A percentile compares a stretch with the other conserved stretches of the same genome.
These are phyloP conservation scores for Phylloporus sp. DNA, from an alignment of 768 basidiomycete species.

Conservation along the genomic window DNA sequence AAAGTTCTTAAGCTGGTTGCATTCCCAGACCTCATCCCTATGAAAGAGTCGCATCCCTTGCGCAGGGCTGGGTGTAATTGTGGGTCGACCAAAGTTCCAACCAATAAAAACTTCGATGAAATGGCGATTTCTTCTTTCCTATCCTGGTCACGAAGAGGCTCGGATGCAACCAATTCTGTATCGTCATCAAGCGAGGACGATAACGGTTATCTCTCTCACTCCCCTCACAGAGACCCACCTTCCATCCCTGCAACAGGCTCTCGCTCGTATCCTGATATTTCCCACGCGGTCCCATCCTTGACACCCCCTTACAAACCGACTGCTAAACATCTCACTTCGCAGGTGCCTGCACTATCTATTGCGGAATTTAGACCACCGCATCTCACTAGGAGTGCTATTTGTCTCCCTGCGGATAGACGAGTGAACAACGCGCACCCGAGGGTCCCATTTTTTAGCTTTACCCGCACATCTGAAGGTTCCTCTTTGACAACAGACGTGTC, in stretches of 20 bases:
- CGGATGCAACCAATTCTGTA: constrained; percentile 23
- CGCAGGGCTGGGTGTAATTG: constrained; percentile 1
- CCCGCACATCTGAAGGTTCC: constrained; percentile 69
- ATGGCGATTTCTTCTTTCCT: constrained; percentile 19
- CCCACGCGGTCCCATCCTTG: constrained; percentile 25
- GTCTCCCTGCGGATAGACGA: constrained; percentile 15
- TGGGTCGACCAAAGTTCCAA: constrained; percentile 3
- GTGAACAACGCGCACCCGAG: constrained; percentile 4
- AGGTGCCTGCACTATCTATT: constrained; percentile 31
- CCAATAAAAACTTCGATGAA: constrained; percentile 8
- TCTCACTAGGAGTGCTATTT: constrained; percentile 6
- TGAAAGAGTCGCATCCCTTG: constrained; percentile 11
- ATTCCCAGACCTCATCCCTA: constrained; percentile 65
- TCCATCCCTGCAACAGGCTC: constrained; percentile 35
- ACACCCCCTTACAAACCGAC: constrained; percentile 33
- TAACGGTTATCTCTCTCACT: constrained; percentile 58
- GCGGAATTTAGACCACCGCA: constrained; percentile 12
- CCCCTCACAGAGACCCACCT: constrained; percentile 38
- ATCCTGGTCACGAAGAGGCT: constrained; percentile 18
- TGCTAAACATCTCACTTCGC: constrained; percentile 35
- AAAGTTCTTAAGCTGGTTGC: constrained; percentile 77
- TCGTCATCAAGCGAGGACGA: constrained; percentile 36
- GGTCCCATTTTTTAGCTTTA: constrained; percentile 81
- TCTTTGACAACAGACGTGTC: constrained; percentile 69
- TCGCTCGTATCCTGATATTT: constrained; percentile 41